Evolutionary conservation across 1,284 basidiomycete species (phyloP).

Genomic region (Pseudozyma flocculosa): DNA sequence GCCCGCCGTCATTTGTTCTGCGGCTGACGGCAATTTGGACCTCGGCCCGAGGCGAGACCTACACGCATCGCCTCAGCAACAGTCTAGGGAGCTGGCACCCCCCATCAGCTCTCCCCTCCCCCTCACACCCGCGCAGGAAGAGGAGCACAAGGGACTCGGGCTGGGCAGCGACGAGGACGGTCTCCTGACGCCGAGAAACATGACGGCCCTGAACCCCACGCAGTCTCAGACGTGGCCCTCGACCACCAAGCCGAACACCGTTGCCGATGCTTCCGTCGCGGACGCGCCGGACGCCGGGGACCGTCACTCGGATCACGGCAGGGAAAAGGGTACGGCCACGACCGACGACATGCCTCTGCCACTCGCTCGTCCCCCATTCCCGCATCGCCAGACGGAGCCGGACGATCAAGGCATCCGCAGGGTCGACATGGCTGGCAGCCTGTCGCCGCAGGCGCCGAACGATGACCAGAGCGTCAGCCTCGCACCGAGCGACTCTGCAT

Average conservation of each 20-base stretch:
- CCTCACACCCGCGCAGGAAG: neutral
- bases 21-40: too few species aligned
- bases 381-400: constrained; percentile 8
- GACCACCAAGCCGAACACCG: neutral
- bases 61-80: neutral
- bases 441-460: constrained; percentile 12
- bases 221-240: neutral
- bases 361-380: neutral
- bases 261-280: too few species aligned
- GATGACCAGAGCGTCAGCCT: constrained; percentile 23
- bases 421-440: constrained; percentile 21
- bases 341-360: too few species aligned
- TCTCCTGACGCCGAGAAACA: neutral
- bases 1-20: too few species aligned
- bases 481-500: constrained; percentile 35
- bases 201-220: neutral
- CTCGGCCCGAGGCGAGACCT: too few species aligned
- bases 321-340: too few species aligned
- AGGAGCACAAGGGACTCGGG: neutral
- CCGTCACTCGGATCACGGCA: too few species aligned
- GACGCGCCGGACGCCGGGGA: too few species aligned
- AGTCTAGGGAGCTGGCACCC: neutral
- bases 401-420: constrained; percentile 34
- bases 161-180: neutral
- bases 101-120: neutral